These are phyloP conservation scores for Starmerella bacillaris DNA, from an alignment of 805 yeast species.

Conservation along the genomic window DNA sequence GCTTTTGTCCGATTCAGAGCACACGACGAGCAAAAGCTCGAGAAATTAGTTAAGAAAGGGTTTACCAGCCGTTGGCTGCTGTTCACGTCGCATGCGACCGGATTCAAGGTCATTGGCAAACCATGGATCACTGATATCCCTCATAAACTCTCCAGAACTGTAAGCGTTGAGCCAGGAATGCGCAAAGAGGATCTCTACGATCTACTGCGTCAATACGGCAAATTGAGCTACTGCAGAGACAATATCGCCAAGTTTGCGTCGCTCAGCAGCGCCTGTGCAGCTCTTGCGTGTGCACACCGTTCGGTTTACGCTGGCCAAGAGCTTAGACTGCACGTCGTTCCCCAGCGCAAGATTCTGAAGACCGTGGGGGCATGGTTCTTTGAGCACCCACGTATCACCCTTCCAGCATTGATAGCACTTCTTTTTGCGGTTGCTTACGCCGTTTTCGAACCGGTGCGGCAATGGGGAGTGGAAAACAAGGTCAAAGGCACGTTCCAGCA, in stretches of 20 bases:
- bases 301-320: not conserved
- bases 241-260: conserved; percentile 34
- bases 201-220: conserved; percentile 73
- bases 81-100: conserved; percentile 13
- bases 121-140: conserved; percentile 95
- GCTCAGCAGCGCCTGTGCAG: conserved; percentile 57
- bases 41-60: conserved; percentile 7
- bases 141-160: conserved; percentile 45
- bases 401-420: conserved; percentile 64
- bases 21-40: conserved; percentile 27
- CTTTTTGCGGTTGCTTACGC: conserved; percentile 67
- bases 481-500: conserved; percentile 24
- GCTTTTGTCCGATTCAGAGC: conserved; percentile 67
- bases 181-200: conserved; percentile 69
- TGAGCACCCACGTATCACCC: conserved; percentile 63
- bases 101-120: conserved; percentile 67
- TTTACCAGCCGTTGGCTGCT: conserved; percentile 7
- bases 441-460: conserved; percentile 84
- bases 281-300: conserved; percentile 68
- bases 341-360: conserved; percentile 3
- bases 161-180: conserved; percentile 40
- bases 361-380: conserved; percentile 39
- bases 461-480: conserved; percentile 55
- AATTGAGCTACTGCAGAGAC: conserved; percentile 31
- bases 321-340: conserved; percentile 27